Conservation (phyloP, 306 rosid genomes). For the Dryas alaskensis region DNA sequence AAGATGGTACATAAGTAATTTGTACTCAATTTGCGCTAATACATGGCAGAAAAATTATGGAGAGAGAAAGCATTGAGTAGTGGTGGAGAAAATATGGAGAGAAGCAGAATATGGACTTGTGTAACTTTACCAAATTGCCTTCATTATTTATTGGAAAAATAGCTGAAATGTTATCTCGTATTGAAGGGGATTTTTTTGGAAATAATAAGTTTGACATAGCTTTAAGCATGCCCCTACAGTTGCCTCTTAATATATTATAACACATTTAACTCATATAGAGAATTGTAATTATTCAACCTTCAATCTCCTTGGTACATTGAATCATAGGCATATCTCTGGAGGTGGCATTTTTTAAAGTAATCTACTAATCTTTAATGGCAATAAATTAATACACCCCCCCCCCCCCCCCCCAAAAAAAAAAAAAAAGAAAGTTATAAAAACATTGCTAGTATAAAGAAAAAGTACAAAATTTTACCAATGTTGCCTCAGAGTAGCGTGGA, state of each 20-base stretch:
- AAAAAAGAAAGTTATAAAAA: background rate
- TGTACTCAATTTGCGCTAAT: background rate
- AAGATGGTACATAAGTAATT: background rate
- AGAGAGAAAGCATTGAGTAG: no score
- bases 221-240: no score
- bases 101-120: no score
- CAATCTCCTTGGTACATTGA: background rate
- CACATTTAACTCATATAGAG: background rate
- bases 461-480: slow-evolving; percentile 53
- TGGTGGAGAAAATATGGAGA: no score
- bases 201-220: no score
- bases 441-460: background rate
- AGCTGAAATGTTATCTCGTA: no score
- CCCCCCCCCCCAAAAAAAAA: no score
- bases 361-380: background rate
- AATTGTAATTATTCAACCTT: background rate
- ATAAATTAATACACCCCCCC: background rate
- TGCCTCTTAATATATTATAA: background rate
- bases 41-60: background rate
- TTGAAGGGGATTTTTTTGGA: no score
- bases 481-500: slow-evolving; percentile 80
- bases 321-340: background rate
- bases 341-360: background rate
- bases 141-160: no score
- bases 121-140: no score